Percentiles rank a stretch among this genome's conserved stretches.
phyloP scores from a whole-genome alignment of 176 grass and related monocot genomes.

The Oryza rufipogon region DNA sequence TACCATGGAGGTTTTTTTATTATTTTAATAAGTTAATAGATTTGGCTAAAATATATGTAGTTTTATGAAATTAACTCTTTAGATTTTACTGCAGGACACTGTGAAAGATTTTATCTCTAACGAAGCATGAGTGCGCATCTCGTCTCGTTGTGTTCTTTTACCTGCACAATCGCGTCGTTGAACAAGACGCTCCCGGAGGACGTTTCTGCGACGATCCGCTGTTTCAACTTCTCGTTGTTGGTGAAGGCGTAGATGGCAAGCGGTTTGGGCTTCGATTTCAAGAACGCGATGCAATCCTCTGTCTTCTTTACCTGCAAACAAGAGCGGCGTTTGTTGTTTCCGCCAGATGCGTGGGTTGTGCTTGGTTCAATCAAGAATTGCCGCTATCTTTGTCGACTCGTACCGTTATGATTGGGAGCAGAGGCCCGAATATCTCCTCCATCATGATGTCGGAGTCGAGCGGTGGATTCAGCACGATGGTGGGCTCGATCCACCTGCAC shows the following conservation, averaged over 20 bases:
- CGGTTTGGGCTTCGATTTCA: slow-evolving; percentile 70
- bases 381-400: not conserved
- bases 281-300: slow-evolving; percentile 75
- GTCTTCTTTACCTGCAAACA: slow-evolving; percentile 72
- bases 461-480: slow-evolving; percentile 71
- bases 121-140: too few species aligned
- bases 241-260: slow-evolving; percentile 86
- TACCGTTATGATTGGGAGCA: slow-evolving; percentile 83
- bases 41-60: too few species aligned
- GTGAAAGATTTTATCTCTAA: too few species aligned
- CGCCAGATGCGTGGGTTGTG: not conserved
- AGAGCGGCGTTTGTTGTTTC: not conserved
- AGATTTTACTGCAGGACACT: too few species aligned
- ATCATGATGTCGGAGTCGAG: slow-evolving; percentile 79
- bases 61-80: too few species aligned
- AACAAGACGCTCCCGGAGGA: slow-evolving; percentile 77
- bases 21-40: too few species aligned
- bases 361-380: not conserved
- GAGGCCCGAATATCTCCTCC: slow-evolving; percentile 81
- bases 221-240: slow-evolving; percentile 59
- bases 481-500: slow-evolving; percentile 75
- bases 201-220: slow-evolving; percentile 59
- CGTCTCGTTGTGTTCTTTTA: not conserved
- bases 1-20: too few species aligned
- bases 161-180: slow-evolving; percentile 83